Conservation (phyloP, 495 filamentous ascomycete species). For the Rostrohypoxylon terebratum region DNA sequence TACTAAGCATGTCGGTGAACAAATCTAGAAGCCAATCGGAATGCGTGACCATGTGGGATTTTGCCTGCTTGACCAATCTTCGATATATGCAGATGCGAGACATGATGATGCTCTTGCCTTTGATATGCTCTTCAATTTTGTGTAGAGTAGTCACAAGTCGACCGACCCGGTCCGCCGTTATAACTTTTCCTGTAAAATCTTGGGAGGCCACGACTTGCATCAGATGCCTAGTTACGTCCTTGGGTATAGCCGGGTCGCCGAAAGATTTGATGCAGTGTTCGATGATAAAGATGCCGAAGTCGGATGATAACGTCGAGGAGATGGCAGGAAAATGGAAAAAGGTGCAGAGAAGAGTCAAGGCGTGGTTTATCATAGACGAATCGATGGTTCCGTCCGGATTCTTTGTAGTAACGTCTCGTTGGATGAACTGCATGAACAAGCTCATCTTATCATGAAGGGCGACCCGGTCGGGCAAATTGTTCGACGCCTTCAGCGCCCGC, state of each 20-base stretch:
- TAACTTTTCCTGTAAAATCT: slow-evolving; percentile 76
- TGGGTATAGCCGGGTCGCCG: slow-evolving; percentile 67
- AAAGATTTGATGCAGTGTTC: slow-evolving; percentile 80
- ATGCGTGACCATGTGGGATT: slow-evolving; percentile 70
- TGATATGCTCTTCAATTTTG: slow-evolving; percentile 76
- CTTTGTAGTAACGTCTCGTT: slow-evolving; percentile 75
- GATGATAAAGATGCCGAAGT: slow-evolving; percentile 81
- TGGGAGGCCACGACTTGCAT: slow-evolving; percentile 82
- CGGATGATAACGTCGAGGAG: slow-evolving; percentile 72
- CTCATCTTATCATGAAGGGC: slow-evolving; percentile 80
- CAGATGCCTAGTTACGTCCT: slow-evolving; percentile 79
- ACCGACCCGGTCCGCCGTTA: slow-evolving; percentile 74
- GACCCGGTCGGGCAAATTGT: slow-evolving; percentile 75
- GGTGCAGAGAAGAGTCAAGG: slow-evolving; percentile 77
- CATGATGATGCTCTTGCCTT: slow-evolving; percentile 79
- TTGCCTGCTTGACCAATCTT: slow-evolving; percentile 76
- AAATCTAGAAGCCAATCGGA: slow-evolving; percentile 83
- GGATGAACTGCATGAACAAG: slow-evolving; percentile 79
- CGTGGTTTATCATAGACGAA: slow-evolving; percentile 75
- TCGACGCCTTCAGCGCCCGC: slow-evolving; percentile 79
- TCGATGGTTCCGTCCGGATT: slow-evolving; percentile 64
- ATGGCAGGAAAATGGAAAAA: slow-evolving; percentile 77
- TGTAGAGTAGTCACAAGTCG: slow-evolving; percentile 75
- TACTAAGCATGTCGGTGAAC: slow-evolving; percentile 83
- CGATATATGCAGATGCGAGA: slow-evolving; percentile 81